phyloP scores from a whole-genome alignment of 2,329 filamentous ascomycete genomes.

The Periconia sp. region DNA sequence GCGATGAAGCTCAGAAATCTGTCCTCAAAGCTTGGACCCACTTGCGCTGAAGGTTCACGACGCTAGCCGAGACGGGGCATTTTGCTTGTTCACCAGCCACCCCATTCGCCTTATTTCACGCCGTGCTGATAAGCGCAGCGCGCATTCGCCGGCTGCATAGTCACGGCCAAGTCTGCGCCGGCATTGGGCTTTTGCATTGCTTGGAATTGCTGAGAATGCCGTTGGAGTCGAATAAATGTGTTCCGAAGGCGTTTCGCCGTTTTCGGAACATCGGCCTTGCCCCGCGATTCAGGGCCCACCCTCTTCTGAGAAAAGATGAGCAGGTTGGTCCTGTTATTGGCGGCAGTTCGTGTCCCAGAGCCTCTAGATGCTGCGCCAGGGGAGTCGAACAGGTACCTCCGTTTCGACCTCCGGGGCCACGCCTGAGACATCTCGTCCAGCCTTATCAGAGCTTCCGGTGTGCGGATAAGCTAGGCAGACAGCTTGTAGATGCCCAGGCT shows the following conservation, averaged over 20 bases:
- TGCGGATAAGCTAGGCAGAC: not conserved
- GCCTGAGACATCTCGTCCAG: not conserved
- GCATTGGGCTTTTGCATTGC: no score
- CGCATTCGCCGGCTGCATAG: no score
- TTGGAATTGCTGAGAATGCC: not conserved
- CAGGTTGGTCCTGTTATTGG: no score
- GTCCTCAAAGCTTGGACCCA: conserved; percentile 24
- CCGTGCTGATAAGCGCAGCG: no score
- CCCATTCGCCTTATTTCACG: not conserved
- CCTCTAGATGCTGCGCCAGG: no score
- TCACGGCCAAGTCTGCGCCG: not conserved
- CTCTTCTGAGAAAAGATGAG: not conserved
- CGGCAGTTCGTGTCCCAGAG: not conserved
- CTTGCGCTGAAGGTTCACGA: not conserved
- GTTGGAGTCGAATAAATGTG: not conserved
- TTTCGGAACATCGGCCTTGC: conserved; percentile 11
- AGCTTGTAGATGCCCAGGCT: no score
- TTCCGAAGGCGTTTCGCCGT: conserved; percentile 6
- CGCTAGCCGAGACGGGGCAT: conserved; percentile 7
- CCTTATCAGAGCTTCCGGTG: not conserved
- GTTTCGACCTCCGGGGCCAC: no score
- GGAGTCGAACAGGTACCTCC: no score
- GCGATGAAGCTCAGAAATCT: conserved; percentile 26
- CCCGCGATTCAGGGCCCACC: conserved; percentile 3
- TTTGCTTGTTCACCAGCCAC: conserved; percentile 4